Evolutionary conservation across 305 asterid genomes (phyloP), one percentile per base, ranked within the genome.

Genomic region (Petunia hybrid): DNA sequence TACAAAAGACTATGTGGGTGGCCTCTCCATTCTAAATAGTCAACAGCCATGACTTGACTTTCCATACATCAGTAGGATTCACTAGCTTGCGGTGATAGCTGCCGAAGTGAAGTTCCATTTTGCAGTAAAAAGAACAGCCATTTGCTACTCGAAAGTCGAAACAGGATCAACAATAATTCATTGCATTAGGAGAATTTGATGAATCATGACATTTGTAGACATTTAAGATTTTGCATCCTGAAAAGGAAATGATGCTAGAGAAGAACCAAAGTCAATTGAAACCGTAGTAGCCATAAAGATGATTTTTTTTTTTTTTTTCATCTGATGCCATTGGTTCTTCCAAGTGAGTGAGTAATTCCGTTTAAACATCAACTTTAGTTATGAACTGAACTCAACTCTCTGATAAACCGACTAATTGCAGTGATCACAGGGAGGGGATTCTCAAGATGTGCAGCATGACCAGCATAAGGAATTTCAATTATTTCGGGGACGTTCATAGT

Each of bases 381-480:
- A 36, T 36, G 78, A 74, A 35, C 13, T 36, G 46, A 53, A 3
- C 57, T 66, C 63, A 43, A 66, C 56, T 53, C 40, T 48, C 77
- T 66, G 66, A 79, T 36, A 64, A 92, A 96, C 81, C 83, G 87
- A 75, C 90, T 86, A 40, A 96, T 64, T 81, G 95, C 95, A 82
- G 88, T 73, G 76, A 96, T 91, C 64, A 91, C 94, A 41, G 87
- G 85, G 71, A 94, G 96, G 45, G 98, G 99, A 85, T 94, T 96
- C 91, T 96, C 98, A 59, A 96, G 83, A 87, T 94, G 99, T 5
- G 91, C 97, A 76, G 97, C 97, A 87, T 96, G 99, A 64, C 99
- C 98, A 40, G 93, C 90, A 77, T 80, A 80, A 16, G 94, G 92
- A 80, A 96, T 88, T 84, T 94, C 97, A 51, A 87, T 83, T 10